Evolutionary conservation across 2,329 filamentous ascomycete species (phyloP), one percentile per base, ranked within the genome.

Genomic region (Juglanconis sp.): DNA sequence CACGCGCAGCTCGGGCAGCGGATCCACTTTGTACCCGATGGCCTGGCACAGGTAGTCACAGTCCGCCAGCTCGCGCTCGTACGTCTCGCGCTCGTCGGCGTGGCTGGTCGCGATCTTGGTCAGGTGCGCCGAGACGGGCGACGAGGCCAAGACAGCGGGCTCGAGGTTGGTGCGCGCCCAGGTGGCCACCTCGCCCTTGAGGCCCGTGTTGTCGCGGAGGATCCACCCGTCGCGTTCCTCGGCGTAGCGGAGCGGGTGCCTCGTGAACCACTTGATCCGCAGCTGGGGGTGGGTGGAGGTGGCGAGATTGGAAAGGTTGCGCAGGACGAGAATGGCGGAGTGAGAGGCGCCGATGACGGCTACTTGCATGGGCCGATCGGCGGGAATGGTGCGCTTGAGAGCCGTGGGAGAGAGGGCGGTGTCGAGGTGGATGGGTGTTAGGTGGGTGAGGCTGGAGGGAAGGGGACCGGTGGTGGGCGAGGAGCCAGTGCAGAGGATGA

Each of bases 191-290:
- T 79, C 74, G 24, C 86, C 85, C 70, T 88, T 88, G 34, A 88
- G 75, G 3, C 86, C 86, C 0, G 85, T 88, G 70, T 87, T 88
- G 68, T 88, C 86, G 57, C 82, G 79, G 32, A 86, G 71, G 61
- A 87, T 87, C 84, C 85, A 87, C 60, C 82, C 83, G 63, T 86
- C 84, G 72, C 77, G 83, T 68, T 81, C 83, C 66, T 84, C 80
- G 15, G 86, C 86, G 64, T 88, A 88, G 31, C 82, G 81, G 9
- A 88, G 76, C 1, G 77, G 71, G 65, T 85, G 81, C n/a, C 86
- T 78, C 35, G 75, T 85, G 71, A 88, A 86, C 85, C 85, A 88
- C 66, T 81, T 83, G 57, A 87, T 76, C 35, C 76, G 77, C 3
- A 88, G 74, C 5, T 77, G 68, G 0, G 82, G 79, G 62, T 86